Conservation (phyloP, 169 alveolate genomes). For the Eimeria tenella region DNA sequence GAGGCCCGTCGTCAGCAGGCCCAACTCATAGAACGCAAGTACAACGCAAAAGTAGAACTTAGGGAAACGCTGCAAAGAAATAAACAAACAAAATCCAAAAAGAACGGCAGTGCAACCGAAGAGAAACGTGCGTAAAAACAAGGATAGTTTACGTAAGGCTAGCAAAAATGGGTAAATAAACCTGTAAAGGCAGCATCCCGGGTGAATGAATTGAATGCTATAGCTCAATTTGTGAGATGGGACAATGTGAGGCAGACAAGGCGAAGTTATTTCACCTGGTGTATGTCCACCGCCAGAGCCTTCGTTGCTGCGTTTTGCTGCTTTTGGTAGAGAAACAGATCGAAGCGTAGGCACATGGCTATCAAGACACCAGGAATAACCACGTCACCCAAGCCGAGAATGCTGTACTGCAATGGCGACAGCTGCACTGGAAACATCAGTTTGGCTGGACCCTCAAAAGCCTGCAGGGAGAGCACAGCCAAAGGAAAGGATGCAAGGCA, state of each 20-base stretch:
- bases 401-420: conserved; percentile 87
- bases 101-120: neutral
- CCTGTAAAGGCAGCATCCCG: neutral
- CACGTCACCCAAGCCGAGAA: conserved; percentile 96
- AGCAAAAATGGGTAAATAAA: neutral
- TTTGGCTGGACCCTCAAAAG: conserved; percentile 95
- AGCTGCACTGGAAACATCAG: conserved; percentile 91
- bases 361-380: conserved; percentile 96
- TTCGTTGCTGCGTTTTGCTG: conserved; percentile 28
- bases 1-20: conserved; percentile 91
- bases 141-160: neutral
- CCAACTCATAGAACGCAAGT: conserved; percentile 90
- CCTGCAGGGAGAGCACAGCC: conserved; percentile 53
- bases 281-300: conserved; percentile 41
- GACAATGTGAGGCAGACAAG: neutral
- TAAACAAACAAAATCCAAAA: neutral
- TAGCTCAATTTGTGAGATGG: neutral
- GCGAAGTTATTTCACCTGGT: conserved; percentile 49
- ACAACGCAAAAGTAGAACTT: conserved; percentile 88
- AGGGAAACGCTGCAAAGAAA: conserved; percentile 66
- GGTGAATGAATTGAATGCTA: neutral
- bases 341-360: conserved; percentile 93
- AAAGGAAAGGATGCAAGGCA: neutral
- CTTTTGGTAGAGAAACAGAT: conserved; percentile 65
- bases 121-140: neutral